phyloP scores from a whole-genome alignment of 2,329 filamentous ascomycete species.

The Fusarium dimerum region DNA sequence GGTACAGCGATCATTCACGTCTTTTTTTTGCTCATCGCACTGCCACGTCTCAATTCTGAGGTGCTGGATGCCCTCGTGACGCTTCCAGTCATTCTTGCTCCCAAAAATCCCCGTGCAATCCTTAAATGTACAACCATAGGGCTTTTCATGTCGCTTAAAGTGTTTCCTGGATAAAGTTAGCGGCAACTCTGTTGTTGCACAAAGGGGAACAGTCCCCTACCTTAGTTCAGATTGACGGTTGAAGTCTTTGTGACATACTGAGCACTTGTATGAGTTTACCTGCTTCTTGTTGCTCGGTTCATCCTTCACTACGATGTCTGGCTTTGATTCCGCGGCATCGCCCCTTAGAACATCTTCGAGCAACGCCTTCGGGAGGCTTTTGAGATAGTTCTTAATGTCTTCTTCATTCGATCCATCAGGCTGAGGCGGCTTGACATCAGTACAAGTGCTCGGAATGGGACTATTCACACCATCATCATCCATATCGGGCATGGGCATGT shows the following conservation, averaged over 20 bases:
- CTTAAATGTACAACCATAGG: conserved; percentile 78
- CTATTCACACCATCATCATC: not conserved
- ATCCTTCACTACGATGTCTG: conserved; percentile 13
- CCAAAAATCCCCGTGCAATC: conserved; percentile 75
- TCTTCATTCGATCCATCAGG: conserved; percentile 1
- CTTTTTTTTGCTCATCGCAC: conserved; percentile 51
- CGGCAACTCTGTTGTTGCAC: not conserved
- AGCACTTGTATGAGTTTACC: conserved; percentile 33
- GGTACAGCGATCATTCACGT: conserved; percentile 46
- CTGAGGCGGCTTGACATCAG: not conserved
- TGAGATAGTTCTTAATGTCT: conserved; percentile 24
- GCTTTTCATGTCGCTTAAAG: conserved; percentile 75
- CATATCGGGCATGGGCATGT: not conserved
- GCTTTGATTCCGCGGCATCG: conserved; percentile 6
- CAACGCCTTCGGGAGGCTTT: conserved; percentile 32
- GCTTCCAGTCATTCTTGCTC: conserved; percentile 94
- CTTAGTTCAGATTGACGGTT: conserved; percentile 57
- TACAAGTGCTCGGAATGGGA: not conserved
- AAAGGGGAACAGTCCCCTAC: conserved; percentile 42
- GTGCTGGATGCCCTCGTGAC: conserved; percentile 83
- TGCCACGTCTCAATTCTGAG: conserved; percentile 71
- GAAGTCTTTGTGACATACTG: conserved; percentile 48
- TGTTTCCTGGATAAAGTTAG: conserved; percentile 67
- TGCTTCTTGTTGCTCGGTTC: conserved; percentile 10
- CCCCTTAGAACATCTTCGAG: conserved; percentile 35